Evolutionary conservation across 805 yeast genomes (phyloP).

Genomic region (Yarrowia osloensis): DNA sequence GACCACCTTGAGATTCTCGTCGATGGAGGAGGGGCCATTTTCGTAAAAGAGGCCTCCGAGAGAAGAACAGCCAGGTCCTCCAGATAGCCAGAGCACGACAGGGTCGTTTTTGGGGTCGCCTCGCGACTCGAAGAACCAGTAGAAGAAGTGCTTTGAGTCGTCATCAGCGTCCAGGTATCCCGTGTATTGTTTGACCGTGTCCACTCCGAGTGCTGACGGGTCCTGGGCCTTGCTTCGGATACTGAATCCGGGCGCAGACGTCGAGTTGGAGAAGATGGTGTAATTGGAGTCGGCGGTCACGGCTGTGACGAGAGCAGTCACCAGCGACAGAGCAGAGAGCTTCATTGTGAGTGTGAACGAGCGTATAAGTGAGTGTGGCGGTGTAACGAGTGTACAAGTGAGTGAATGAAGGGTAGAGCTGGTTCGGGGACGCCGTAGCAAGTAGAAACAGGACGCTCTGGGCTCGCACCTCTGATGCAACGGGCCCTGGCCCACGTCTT

Average conservation of each 20-base stretch:
- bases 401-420: neutral
- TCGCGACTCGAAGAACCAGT: slow-evolving; percentile 79
- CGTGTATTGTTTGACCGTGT: slow-evolving; percentile 70
- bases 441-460: neutral
- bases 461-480: neutral
- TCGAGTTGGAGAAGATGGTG: neutral
- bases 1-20: slow-evolving; percentile 54
- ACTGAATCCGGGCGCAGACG: neutral
- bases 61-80: slow-evolving; percentile 87
- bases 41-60: slow-evolving; percentile 78
- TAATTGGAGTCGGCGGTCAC: neutral
- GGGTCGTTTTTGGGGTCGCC: slow-evolving; percentile 80
- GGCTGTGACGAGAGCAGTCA: neutral
- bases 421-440: neutral
- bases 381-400: neutral
- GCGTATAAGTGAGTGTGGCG: neutral
- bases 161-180: slow-evolving; percentile 74
- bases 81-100: slow-evolving; percentile 75
- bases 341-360: neutral
- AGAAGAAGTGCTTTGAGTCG: slow-evolving; percentile 77
- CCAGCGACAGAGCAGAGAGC: neutral
- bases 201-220: slow-evolving; percentile 56
- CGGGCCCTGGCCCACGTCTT: neutral
- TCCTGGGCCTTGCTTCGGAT: neutral
- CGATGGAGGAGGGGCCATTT: slow-evolving; percentile 73